Conservation (phyloP, 148 eudicot species). For the Rhododendron simsii region DNA sequence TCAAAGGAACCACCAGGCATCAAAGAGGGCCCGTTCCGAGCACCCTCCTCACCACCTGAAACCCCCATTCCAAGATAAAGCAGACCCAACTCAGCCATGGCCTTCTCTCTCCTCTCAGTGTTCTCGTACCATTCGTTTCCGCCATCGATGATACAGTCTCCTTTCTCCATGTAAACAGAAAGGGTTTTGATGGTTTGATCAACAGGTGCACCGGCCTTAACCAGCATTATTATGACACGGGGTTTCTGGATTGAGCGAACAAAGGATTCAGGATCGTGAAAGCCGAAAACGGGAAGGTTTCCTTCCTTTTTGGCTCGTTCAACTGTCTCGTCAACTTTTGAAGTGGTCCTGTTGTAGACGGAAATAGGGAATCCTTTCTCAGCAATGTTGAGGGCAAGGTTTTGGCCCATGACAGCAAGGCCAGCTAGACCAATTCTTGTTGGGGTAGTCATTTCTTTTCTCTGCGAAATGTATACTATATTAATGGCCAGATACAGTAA, state of each 20-base stretch:
- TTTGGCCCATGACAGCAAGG: conserved; percentile 94
- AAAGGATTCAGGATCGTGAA: conserved; percentile 81
- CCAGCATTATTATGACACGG: conserved; percentile 85
- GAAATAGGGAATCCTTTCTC: conserved; percentile 95
- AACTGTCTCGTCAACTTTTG: conserved; percentile 86
- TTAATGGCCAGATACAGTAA: not conserved
- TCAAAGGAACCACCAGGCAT: conserved; percentile 91
- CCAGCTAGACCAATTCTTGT: conserved; percentile 97
- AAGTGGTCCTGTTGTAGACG: conserved; percentile 80
- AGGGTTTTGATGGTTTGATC: conserved; percentile 84
- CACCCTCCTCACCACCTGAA: conserved; percentile 97
- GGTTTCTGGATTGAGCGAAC: conserved; percentile 79
- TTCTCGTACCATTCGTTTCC: conserved; percentile 97
- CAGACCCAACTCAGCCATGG: conserved; percentile 60
- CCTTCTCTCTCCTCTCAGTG: conserved; percentile 90
- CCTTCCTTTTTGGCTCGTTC: conserved; percentile 82
- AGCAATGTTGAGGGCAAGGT: conserved; percentile 93
- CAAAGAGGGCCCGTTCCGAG: conserved; percentile 81
- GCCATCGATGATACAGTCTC: conserved; percentile 88
- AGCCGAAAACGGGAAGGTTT: conserved; percentile 76
- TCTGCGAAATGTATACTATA: conserved; percentile 9
- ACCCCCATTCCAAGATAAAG: conserved; percentile 97
- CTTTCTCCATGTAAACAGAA: conserved; percentile 70
- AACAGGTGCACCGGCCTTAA: conserved; percentile 89
- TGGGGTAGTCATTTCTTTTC: conserved; percentile 47